These are phyloP conservation scores for Pseudocercospora crystallina DNA, from an alignment of 2,329 filamentous ascomycete species.

Conservation along the genomic window DNA sequence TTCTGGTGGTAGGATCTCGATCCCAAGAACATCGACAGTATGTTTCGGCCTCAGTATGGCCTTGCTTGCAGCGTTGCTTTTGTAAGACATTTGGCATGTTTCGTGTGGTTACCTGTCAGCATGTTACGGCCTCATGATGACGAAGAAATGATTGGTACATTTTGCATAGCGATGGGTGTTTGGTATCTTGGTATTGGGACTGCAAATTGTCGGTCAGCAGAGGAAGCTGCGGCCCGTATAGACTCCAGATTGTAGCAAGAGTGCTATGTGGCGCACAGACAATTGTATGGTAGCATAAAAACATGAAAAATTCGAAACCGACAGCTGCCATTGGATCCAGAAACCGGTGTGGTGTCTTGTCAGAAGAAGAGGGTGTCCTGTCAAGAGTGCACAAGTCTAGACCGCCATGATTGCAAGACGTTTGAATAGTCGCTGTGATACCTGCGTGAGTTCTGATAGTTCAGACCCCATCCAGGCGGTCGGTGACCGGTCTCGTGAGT, in stretches of 20 bases:
- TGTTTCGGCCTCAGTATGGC: conserved; percentile 15
- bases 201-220: conserved; percentile 17
- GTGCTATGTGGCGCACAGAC: neutral
- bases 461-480: too few relatives aligned
- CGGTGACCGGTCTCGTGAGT: too few relatives aligned
- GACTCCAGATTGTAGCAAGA: conserved; percentile 1
- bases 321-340: too few relatives aligned
- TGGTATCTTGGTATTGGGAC: neutral
- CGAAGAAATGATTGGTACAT: conserved; percentile 13
- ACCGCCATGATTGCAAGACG: conserved; percentile 4
- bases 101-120: neutral
- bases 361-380: too few relatives aligned
- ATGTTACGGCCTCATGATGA: conserved; percentile 11
- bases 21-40: conserved; percentile 14
- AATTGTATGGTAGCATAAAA: conserved; percentile 8
- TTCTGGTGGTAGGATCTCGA: conserved; percentile 8
- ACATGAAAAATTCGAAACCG: too few relatives aligned
- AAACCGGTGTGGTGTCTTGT: too few relatives aligned
- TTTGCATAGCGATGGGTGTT: conserved; percentile 11
- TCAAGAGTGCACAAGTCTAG: conserved; percentile 5
- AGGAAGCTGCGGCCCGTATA: conserved; percentile 1
- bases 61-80: conserved; percentile 18
- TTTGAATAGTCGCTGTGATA: too few relatives aligned
- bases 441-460: too few relatives aligned
- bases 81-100: conserved; percentile 16